Percentiles rank a stretch among this genome's conserved stretches.
phyloP scores from a whole-genome alignment of 176 grass and related monocot genomes.

The Pontederia crassipes region DNA sequence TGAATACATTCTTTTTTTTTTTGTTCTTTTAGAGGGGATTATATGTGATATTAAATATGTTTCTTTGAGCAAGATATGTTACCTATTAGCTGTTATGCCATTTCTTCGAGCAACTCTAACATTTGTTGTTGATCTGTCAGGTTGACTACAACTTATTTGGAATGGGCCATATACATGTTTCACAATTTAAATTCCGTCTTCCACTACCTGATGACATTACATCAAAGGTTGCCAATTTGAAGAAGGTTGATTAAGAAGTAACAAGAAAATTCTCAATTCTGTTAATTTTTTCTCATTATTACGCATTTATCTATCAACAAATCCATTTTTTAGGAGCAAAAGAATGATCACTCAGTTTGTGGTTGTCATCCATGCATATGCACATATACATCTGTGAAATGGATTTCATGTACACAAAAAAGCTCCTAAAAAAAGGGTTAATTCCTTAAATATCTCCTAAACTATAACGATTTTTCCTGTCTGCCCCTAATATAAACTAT shows the following conservation, averaged over 20 bases:
- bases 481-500: no score
- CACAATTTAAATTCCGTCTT: constrained; percentile 72
- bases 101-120: constrained; percentile 13
- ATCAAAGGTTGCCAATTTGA: constrained; percentile 26
- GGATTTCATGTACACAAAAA: no score
- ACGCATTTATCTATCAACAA: constrained; percentile 3
- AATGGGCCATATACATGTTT: constrained; percentile 90
- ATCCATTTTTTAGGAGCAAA: no score
- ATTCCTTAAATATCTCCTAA: no score
- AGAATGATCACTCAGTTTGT: no score
- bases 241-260: constrained; percentile 24
- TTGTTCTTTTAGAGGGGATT: no score
- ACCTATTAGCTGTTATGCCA: background rate
- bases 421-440: no score
- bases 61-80: background rate
- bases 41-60: no score
- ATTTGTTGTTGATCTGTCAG: constrained; percentile 40
- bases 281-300: constrained; percentile 9
- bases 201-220: constrained; percentile 67
- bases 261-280: constrained; percentile 23
- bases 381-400: no score
- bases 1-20: no score
- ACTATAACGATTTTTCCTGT: no score
- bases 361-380: no score
- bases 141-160: constrained; percentile 96